Evolutionary conservation across 768 basidiomycete genomes (phyloP).

Genomic region (Phaffia australis): DNA sequence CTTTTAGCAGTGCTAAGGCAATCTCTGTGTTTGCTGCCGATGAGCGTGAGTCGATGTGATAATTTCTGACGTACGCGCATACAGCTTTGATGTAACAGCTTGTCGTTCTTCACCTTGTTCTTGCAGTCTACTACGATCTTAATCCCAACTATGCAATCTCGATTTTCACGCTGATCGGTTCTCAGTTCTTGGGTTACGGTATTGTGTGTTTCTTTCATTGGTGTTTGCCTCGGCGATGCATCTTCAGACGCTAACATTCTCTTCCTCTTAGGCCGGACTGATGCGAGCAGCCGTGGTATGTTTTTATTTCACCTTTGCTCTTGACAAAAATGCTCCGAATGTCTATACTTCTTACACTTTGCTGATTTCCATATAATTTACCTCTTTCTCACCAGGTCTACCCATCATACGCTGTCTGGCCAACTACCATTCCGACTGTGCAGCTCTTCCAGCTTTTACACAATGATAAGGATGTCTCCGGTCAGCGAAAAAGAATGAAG

Average conservation of each 20-base stretch:
- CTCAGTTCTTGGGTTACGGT: slow-evolving; percentile 31
- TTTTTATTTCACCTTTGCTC: too few species aligned
- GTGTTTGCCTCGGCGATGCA: neutral
- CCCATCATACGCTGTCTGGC: slow-evolving; percentile 6
- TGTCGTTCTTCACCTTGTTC: neutral
- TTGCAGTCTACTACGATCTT: slow-evolving; percentile 31
- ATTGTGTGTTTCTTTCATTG: slow-evolving; percentile 12
- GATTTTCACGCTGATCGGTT: slow-evolving; percentile 34
- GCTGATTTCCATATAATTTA: too few species aligned
- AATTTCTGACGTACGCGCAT: too few species aligned
- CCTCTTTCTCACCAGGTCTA: neutral
- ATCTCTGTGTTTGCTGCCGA: slow-evolving; percentile 37
- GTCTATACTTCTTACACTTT: too few species aligned
- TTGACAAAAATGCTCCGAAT: too few species aligned
- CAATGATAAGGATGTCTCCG: slow-evolving; percentile 27
- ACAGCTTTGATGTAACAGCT: neutral
- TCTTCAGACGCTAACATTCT: neutral
- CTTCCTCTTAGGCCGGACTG: slow-evolving; percentile 27
- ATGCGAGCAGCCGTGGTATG: slow-evolving; percentile 25
- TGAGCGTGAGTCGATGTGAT: slow-evolving; percentile 10
- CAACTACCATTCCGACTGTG: neutral
- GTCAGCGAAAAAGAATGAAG: slow-evolving; percentile 32
- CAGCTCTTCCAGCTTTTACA: slow-evolving; percentile 35
- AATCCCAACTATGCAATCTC: slow-evolving; percentile 32
- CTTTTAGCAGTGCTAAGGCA: slow-evolving; percentile 36